Percentiles rank a stretch among this genome's conserved stretches.
These are phyloP conservation scores for Azolla pinnata DNA, from an alignment of 75 land plant genomes.

Conservation along the genomic window DNA sequence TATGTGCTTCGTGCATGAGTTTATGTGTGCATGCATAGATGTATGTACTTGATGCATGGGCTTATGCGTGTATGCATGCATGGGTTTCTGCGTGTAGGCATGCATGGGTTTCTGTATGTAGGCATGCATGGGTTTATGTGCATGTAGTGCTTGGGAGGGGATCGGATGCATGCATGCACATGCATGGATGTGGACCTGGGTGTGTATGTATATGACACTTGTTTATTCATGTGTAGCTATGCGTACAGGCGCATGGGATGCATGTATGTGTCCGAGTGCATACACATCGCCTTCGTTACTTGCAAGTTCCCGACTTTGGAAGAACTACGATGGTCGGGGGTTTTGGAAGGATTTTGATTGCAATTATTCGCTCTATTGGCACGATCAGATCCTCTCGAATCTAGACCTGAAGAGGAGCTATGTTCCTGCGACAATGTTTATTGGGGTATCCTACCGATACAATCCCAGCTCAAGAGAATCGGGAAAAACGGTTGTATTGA, in stretches of 20 bases:
- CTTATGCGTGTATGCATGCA: not conserved
- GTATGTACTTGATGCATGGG: not conserved
- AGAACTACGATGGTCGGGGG: too few species aligned
- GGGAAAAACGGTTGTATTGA: too few species aligned
- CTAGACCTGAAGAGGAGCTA: too few species aligned
- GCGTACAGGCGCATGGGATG: not conserved
- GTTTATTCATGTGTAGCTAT: not conserved
- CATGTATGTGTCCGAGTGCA: not conserved
- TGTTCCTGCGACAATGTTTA: too few species aligned
- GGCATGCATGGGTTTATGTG: not conserved
- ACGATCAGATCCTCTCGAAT: too few species aligned
- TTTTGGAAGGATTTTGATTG: too few species aligned
- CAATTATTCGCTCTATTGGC: too few species aligned
- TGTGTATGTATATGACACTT: constrained; percentile 1
- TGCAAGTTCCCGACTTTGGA: too few species aligned
- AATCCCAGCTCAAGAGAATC: too few species aligned
- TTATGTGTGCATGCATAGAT: not conserved
- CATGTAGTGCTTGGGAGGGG: not conserved
- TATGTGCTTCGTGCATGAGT: not conserved
- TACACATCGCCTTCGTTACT: too few species aligned
- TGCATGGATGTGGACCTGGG: not conserved
- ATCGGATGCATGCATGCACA: not conserved
- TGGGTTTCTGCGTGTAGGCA: not conserved
- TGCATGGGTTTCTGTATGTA: not conserved
- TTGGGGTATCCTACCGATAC: too few species aligned